Conservation (phyloP, 2,329 filamentous ascomycete species). For the Xylaria sp. region DNA sequence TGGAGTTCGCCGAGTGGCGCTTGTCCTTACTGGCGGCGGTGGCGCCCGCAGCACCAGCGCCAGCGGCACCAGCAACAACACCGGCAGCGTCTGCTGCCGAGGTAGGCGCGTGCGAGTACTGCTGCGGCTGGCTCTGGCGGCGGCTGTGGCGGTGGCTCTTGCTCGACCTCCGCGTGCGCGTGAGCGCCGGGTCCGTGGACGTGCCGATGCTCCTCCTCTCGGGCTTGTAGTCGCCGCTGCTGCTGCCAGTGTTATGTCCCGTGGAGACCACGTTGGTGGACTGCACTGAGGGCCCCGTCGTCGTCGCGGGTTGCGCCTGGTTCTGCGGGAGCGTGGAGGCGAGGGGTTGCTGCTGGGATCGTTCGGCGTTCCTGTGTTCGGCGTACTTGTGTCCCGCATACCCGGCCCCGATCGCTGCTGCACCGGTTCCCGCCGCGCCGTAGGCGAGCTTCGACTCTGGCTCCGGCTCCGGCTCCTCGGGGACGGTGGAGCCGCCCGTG, state of each 20-base stretch:
- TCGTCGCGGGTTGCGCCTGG: too few species aligned
- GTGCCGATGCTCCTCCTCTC: background rate
- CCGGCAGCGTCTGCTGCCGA: background rate
- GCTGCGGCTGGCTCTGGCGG: too few species aligned
- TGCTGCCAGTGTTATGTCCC: too few species aligned
- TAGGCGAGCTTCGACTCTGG: slow-evolving; percentile 4
- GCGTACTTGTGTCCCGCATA: slow-evolving; percentile 17
- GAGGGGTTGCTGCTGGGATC: background rate
- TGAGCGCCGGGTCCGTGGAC: too few species aligned
- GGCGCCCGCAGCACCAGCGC: background rate
- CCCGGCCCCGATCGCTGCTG: slow-evolving; percentile 13
- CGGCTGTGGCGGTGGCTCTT: too few species aligned
- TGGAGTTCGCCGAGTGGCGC: background rate
- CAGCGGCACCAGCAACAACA: background rate
- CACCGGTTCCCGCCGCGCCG: slow-evolving; percentile 11
- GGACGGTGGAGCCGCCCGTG: too few species aligned
- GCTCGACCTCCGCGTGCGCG: too few species aligned
- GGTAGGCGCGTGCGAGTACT: too few species aligned
- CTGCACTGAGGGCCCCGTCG: too few species aligned
- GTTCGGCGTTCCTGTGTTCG: background rate
- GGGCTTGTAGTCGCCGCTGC: too few species aligned
- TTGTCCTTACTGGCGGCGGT: background rate
- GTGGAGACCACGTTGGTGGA: background rate
- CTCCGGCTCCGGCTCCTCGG: background rate
- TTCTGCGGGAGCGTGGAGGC: background rate